Percentiles rank a stretch among this genome's conserved stretches.
Evolutionary conservation across 176 grass and related monocot genomes (phyloP).

Genomic region (Ensete glaucum): DNA sequence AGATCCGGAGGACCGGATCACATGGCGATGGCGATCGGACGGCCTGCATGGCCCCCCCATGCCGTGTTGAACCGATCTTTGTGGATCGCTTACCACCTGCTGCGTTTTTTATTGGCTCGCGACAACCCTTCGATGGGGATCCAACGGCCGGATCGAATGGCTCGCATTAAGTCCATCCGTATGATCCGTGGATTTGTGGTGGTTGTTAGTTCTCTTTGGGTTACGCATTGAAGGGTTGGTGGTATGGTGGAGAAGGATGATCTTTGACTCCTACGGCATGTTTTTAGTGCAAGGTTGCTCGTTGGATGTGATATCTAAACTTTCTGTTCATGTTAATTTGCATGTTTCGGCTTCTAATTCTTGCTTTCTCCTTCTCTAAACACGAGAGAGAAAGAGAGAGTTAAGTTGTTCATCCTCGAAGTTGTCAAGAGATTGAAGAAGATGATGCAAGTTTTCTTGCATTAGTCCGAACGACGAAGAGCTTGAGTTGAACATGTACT

Average conservation of each 20-base stretch:
- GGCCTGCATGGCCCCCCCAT: neutral
- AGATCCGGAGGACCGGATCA: constrained; percentile 4
- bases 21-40: constrained; percentile 1
- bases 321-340: too few species aligned
- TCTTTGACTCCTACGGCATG: constrained; percentile 5
- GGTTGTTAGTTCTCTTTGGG: neutral
- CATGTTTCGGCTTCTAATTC: too few species aligned
- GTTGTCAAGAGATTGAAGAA: too few species aligned
- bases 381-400: too few species aligned
- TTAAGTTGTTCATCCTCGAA: too few species aligned
- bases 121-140: neutral
- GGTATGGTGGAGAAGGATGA: neutral
- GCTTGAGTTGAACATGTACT: too few species aligned
- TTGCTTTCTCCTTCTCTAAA: too few species aligned
- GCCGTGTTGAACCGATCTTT: neutral
- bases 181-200: neutral
- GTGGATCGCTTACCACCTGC: neutral
- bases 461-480: too few species aligned
- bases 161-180: too few species aligned
- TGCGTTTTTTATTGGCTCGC: neutral
- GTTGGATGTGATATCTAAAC: neutral
- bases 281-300: neutral
- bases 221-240: neutral
- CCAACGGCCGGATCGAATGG: neutral
- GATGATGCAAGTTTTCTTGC: too few species aligned